phyloP scores from a whole-genome alignment of 768 basidiomycete species.

The Hygrophorus pudorinus region DNA sequence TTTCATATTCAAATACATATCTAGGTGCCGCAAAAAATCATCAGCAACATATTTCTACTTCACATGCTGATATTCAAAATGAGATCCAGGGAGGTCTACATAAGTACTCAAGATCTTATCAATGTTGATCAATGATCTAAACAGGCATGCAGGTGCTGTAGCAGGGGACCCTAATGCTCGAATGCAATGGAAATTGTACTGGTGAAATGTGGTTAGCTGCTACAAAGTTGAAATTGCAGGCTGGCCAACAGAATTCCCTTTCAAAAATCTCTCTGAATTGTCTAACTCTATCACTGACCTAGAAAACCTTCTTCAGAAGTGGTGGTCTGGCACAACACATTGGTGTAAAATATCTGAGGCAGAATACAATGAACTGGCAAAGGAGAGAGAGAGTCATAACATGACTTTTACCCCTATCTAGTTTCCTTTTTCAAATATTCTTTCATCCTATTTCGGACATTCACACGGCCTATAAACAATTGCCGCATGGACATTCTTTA shows the following conservation, averaged over 20 bases:
- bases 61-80: constrained; percentile 1
- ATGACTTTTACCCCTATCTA: too few species aligned
- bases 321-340: constrained; percentile 4
- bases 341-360: constrained; percentile 9
- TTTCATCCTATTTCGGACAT: too few species aligned
- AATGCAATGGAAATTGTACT: constrained; percentile 12
- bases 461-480: too few species aligned
- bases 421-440: too few species aligned
- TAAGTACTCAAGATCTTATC: not conserved
- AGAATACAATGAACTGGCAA: constrained; percentile 7
- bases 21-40: constrained; percentile 8
- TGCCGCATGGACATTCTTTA: too few species aligned
- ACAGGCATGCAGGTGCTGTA: constrained; percentile 6
- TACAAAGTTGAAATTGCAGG: constrained; percentile 11
- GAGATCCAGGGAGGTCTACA: not conserved
- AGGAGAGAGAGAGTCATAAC: not conserved
- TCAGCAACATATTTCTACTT: not conserved
- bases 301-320: constrained; percentile 7
- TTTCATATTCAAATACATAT: not conserved
- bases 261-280: constrained; percentile 12
- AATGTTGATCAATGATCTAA: not conserved
- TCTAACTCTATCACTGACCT: constrained; percentile 6
- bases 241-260: constrained; percentile 12
- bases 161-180: constrained; percentile 4
- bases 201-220: constrained; percentile 8